Evolutionary conservation across 495 filamentous ascomycete species (phyloP).

Genomic region (Talaromyces liani): DNA sequence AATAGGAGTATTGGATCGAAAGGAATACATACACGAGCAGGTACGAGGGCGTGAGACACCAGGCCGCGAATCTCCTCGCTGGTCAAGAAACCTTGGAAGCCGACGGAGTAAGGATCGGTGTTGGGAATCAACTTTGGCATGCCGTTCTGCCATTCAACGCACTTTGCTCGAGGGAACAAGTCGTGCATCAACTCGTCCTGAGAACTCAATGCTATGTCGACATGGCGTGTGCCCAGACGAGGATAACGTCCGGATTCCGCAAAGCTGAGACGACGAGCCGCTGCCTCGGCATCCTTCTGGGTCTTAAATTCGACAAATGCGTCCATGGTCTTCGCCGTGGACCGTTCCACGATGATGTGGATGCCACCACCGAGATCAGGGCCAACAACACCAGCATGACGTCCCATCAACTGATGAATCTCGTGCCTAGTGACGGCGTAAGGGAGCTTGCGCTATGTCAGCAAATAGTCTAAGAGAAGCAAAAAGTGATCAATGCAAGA

Average conservation of each 20-base stretch:
- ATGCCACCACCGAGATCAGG: slow-evolving; percentile 51
- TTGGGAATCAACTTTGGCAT: slow-evolving; percentile 36
- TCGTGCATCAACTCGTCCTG: slow-evolving; percentile 57
- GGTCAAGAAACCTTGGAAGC: slow-evolving; percentile 64
- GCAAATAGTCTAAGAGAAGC: not conserved
- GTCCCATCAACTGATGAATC: slow-evolving; percentile 61
- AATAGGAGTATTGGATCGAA: not conserved
- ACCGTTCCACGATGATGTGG: slow-evolving; percentile 80
- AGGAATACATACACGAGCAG: slow-evolving; percentile 51
- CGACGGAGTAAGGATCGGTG: slow-evolving; percentile 49
- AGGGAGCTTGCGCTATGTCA: slow-evolving; percentile 43
- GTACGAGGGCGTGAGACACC: slow-evolving; percentile 59
- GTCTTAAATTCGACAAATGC: slow-evolving; percentile 63
- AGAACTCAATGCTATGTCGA: slow-evolving; percentile 53
- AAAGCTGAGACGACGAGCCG: slow-evolving; percentile 29
- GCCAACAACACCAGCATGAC: slow-evolving; percentile 48
- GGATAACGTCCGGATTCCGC: slow-evolving; percentile 40
- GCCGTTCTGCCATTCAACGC: slow-evolving; percentile 50
- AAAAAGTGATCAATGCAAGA: not conserved
- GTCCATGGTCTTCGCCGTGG: slow-evolving; percentile 70
- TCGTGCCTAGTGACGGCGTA: slow-evolving; percentile 60
- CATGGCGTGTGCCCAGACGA: slow-evolving; percentile 56
- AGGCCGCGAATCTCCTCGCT: slow-evolving; percentile 63
- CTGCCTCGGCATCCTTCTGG: slow-evolving; percentile 43
- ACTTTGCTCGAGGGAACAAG: slow-evolving; percentile 61